These are phyloP conservation scores for Fusarium burgessii DNA, from an alignment of 2,329 filamentous ascomycete species.

Conservation along the genomic window DNA sequence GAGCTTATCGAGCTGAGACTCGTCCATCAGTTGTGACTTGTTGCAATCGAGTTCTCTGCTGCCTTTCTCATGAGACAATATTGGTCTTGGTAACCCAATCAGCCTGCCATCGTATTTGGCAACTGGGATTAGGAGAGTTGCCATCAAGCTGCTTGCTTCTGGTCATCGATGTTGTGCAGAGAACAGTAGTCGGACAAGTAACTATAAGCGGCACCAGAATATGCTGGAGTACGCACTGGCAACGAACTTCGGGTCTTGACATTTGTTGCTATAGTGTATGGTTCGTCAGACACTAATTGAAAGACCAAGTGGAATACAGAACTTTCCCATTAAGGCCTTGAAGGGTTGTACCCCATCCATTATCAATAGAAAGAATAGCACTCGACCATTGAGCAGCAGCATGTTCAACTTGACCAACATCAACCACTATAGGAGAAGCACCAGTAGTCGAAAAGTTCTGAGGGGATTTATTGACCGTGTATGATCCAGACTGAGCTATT, in stretches of 20 bases:
- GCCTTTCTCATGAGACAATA: too few species aligned
- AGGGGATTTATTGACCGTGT: background rate
- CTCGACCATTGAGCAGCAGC: background rate
- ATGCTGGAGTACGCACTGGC: background rate
- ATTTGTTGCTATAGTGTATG: background rate
- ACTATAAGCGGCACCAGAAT: too few species aligned
- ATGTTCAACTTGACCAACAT: background rate
- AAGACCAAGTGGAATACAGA: too few species aligned
- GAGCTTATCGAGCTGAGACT: background rate
- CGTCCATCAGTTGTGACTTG: background rate
- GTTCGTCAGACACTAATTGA: fast-evolving
- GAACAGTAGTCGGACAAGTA: background rate
- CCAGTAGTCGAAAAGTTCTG: too few species aligned
- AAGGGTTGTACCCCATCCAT: background rate
- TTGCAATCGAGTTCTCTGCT: background rate
- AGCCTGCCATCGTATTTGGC: background rate
- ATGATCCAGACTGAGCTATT: background rate
- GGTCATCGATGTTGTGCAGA: fast-evolving
- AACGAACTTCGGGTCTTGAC: background rate
- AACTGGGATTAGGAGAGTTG: background rate
- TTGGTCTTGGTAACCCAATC: background rate
- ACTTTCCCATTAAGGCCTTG: background rate
- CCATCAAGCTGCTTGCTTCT: background rate
- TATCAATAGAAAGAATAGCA: background rate
- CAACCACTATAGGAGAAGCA: background rate